A percentile compares a stretch with the other conserved stretches of the same genome.
These are phyloP conservation scores for Colletotrichum chlorophyti DNA, from an alignment of 2,329 filamentous ascomycete genomes.

Conservation along the genomic window DNA sequence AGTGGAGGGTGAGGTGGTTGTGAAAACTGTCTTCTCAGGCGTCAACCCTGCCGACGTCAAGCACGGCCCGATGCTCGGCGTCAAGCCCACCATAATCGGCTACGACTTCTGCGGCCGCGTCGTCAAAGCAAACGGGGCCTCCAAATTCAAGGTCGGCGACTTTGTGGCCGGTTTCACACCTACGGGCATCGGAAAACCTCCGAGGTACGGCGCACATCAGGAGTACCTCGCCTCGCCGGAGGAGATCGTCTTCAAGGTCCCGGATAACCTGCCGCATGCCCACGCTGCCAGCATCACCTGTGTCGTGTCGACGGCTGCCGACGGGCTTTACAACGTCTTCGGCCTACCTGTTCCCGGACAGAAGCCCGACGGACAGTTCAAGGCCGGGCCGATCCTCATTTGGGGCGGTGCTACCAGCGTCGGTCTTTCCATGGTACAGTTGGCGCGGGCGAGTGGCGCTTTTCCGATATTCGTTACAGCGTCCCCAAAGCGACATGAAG, in stretches of 20 bases:
- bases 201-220: constrained; percentile 15
- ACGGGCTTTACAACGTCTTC: constrained; percentile 32
- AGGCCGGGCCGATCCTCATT: constrained; percentile 36
- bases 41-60: constrained; percentile 24
- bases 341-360: constrained; percentile 20
- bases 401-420: constrained; percentile 46
- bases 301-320: constrained; percentile 30
- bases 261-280: constrained; percentile 10
- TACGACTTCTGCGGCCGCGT: constrained; percentile 24
- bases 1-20: not conserved
- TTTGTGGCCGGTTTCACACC: constrained; percentile 3
- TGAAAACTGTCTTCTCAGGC: constrained; percentile 10
- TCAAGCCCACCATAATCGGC: constrained; percentile 1
- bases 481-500: constrained; percentile 38
- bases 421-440: constrained; percentile 42
- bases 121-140: not conserved
- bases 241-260: constrained; percentile 3
- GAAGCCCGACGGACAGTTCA: not conserved
- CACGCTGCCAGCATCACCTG: constrained; percentile 29
- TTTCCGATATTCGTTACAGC: constrained; percentile 41
- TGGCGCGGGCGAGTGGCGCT: constrained; percentile 39
- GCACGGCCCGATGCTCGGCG: not conserved
- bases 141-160: not conserved
- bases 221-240: constrained; percentile 14
- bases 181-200: constrained; percentile 11